Evolutionary conservation across 148 eudicot species (phyloP).

Genomic region (Rhododendron williamsianum): DNA sequence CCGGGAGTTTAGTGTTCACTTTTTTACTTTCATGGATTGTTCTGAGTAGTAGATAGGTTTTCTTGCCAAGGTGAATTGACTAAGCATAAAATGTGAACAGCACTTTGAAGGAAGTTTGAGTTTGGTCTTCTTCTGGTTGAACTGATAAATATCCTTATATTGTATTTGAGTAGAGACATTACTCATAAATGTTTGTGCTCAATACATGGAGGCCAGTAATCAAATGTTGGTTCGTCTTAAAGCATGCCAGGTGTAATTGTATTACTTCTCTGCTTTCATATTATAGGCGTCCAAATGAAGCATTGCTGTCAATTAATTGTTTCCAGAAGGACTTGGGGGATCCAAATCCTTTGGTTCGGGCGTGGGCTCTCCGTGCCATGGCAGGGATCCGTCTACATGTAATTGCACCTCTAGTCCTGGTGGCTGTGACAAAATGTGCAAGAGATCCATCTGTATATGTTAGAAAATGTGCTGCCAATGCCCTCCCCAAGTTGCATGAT

Average conservation of each 20-base stretch:
- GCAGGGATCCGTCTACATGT: conserved; percentile 97
- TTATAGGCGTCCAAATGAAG: conserved; percentile 97
- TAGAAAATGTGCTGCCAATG: conserved; percentile 95
- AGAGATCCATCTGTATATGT: conserved; percentile 98
- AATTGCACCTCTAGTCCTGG: conserved; percentile 73
- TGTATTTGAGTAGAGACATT: neutral
- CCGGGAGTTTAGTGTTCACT: neutral
- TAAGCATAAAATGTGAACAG: neutral
- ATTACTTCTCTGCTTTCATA: neutral
- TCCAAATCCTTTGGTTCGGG: conserved; percentile 93
- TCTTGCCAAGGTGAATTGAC: neutral
- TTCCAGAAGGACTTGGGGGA: conserved; percentile 98
- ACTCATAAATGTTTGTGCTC: neutral
- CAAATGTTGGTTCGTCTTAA: neutral
- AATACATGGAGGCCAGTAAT: neutral
- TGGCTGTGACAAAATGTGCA: conserved; percentile 87
- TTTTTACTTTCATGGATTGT: neutral
- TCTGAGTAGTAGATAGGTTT: conserved; percentile 2
- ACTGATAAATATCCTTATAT: neutral
- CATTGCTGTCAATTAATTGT: conserved; percentile 86
- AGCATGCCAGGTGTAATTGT: conserved; percentile 5
- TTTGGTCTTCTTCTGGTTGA: neutral
- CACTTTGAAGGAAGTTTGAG: neutral
- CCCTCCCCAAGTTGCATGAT: conserved; percentile 94
- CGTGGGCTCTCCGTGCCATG: conserved; percentile 99